Evolutionary conservation across 1,284 basidiomycete species (phyloP).

Genomic region (Entoloma clypeatum): DNA sequence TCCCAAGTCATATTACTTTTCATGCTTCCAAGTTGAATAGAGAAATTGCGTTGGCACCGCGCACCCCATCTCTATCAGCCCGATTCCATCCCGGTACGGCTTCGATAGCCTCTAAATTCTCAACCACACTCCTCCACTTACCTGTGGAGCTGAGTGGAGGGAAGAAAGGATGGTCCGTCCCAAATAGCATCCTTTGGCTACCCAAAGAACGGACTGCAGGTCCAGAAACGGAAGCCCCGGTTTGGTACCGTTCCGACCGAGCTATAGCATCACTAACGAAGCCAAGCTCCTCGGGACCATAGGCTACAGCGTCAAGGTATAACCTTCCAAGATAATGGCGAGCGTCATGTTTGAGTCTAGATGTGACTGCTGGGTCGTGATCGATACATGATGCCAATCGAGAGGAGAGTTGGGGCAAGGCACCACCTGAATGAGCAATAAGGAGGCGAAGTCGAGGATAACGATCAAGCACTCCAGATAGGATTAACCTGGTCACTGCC

Average conservation of each 20-base stretch:
- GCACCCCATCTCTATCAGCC: slow-evolving; percentile 59
- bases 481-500: slow-evolving; percentile 77
- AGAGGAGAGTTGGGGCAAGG: slow-evolving; percentile 76
- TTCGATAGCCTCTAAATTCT: slow-evolving; percentile 77
- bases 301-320: slow-evolving; percentile 80
- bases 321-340: slow-evolving; percentile 77
- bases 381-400: slow-evolving; percentile 79
- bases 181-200: slow-evolving; percentile 69
- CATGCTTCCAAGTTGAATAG: slow-evolving; percentile 51
- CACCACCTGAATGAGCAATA: slow-evolving; percentile 82
- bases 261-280: slow-evolving; percentile 70
- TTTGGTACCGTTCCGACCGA: slow-evolving; percentile 52
- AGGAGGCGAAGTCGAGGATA: slow-evolving; percentile 71
- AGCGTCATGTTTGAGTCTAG: slow-evolving; percentile 75
- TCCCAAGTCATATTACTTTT: slow-evolving; percentile 9
- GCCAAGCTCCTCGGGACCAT: slow-evolving; percentile 78
- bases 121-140: slow-evolving; percentile 80
- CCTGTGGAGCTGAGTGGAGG: slow-evolving; percentile 67
- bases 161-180: slow-evolving; percentile 90
- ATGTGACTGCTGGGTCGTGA: slow-evolving; percentile 77
- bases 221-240: slow-evolving; percentile 31
- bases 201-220: slow-evolving; percentile 37
- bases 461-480: slow-evolving; percentile 76
- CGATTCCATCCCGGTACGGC: slow-evolving; percentile 59
- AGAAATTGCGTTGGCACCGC: slow-evolving; percentile 66